Conservation (phyloP, 2,329 filamentous ascomycete species). For the Neopestalotiopsis sp. region DNA sequence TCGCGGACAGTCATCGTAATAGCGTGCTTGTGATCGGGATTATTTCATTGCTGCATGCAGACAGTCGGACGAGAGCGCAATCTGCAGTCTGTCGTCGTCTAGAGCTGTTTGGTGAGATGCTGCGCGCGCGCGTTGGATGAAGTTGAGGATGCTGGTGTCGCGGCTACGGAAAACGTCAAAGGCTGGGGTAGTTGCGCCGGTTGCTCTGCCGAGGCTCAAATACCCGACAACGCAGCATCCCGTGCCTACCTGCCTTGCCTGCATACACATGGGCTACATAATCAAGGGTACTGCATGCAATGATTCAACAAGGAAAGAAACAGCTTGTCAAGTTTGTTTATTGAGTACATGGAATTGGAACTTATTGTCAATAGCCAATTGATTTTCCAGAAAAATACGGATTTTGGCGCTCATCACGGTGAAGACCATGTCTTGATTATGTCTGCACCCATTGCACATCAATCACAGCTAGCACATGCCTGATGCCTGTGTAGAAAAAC, state of each 20-base stretch:
- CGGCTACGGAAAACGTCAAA: neutral
- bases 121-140: conserved; percentile 2
- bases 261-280: neutral
- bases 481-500: neutral
- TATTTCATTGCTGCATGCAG: conserved; percentile 9
- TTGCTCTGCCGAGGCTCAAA: conserved; percentile 8
- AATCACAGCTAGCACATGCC: neutral
- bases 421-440: no score
- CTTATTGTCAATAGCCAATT: no score
- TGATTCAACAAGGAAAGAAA: no score
- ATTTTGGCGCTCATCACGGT: no score
- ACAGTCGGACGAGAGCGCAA: neutral
- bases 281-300: no score
- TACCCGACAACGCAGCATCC: neutral
- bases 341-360: no score
- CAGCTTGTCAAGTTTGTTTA: no score
- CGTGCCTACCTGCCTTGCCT: neutral
- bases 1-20: conserved; percentile 83
- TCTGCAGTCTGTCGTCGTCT: neutral
- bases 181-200: neutral
- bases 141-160: neutral
- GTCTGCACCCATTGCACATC: no score
- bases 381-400: no score
- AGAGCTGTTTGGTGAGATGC: neutral
- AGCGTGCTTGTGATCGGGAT: conserved; percentile 8